Evolutionary conservation across 768 basidiomycete genomes (phyloP).

Genomic region (Nidularia sp.): DNA sequence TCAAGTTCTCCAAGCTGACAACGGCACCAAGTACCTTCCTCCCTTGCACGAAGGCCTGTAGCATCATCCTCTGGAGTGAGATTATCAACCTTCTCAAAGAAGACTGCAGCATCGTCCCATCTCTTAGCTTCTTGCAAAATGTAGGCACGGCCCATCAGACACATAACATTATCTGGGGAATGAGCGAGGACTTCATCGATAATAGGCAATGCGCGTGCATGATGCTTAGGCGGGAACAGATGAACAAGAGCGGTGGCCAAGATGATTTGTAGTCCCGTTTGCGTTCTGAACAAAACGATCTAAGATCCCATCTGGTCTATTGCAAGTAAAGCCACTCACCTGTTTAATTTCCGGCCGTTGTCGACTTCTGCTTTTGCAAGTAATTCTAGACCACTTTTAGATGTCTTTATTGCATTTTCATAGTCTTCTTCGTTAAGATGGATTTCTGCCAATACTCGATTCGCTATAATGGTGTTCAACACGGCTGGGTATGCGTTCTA

Average conservation of each 20-base stretch:
- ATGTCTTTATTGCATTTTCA: conserved; percentile 61
- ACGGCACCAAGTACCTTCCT: conserved; percentile 86
- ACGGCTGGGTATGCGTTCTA: conserved; percentile 54
- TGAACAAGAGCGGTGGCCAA: conserved; percentile 80
- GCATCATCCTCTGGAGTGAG: conserved; percentile 40
- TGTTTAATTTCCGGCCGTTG: conserved; percentile 47
- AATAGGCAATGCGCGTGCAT: conserved; percentile 69
- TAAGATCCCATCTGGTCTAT: not conserved
- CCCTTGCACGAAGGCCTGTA: conserved; percentile 58
- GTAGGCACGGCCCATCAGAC: conserved; percentile 73
- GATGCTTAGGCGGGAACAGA: conserved; percentile 87
- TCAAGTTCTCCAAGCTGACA: conserved; percentile 47
- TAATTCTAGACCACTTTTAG: conserved; percentile 66
- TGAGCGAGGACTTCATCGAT: conserved; percentile 66
- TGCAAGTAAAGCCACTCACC: conserved; percentile 28
- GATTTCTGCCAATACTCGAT: conserved; percentile 59
- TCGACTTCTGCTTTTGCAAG: conserved; percentile 51
- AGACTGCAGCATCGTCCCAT: conserved; percentile 62
- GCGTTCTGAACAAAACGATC: conserved; percentile 39
- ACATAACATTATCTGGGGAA: conserved; percentile 58
- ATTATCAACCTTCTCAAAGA: conserved; percentile 58
- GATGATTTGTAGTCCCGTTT: conserved; percentile 63
- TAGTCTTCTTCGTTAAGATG: conserved; percentile 73
- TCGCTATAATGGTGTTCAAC: conserved; percentile 60
- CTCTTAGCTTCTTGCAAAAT: conserved; percentile 58